Evolutionary conservation across 2,329 filamentous ascomycete genomes (phyloP).

Genomic region (Penicillium sp.): DNA sequence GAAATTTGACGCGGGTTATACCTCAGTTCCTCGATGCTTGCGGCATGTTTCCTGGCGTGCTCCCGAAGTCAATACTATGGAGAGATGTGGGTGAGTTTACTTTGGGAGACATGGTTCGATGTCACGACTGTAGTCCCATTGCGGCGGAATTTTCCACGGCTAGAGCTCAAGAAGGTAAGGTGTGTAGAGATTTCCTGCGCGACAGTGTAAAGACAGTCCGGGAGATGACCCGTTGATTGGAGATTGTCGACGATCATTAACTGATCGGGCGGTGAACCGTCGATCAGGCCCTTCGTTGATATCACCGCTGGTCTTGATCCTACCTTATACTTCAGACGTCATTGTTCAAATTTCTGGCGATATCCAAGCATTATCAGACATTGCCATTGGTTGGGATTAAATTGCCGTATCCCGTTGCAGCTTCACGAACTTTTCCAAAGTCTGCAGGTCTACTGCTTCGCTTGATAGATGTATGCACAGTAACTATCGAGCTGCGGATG

Average conservation of each 20-base stretch:
- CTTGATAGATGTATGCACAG: no score
- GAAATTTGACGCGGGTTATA: neutral
- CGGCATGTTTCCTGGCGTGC: constrained; percentile 2
- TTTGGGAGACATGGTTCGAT: neutral
- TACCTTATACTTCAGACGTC: neutral
- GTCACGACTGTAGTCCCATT: neutral
- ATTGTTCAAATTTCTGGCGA: neutral
- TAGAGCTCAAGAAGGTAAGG: neutral
- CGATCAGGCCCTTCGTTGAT: neutral
- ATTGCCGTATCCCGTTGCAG: neutral
- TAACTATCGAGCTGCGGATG: no score
- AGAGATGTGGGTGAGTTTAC: neutral
- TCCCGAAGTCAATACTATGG: neutral
- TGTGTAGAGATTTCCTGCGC: neutral
- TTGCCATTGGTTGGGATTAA: no score
- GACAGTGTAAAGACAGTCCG: neutral
- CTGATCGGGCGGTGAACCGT: neutral
- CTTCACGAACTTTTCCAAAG: neutral
- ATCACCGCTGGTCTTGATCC: constrained; percentile 3
- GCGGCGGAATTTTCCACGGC: neutral
- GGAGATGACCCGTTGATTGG: neutral
- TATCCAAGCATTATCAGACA: neutral
- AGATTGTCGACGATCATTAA: constrained; percentile 6
- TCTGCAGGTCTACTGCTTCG: neutral
- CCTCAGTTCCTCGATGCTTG: neutral